phyloP scores from a whole-genome alignment of 495 filamentous ascomycete genomes.

The Rostrohypoxylon terebratum region DNA sequence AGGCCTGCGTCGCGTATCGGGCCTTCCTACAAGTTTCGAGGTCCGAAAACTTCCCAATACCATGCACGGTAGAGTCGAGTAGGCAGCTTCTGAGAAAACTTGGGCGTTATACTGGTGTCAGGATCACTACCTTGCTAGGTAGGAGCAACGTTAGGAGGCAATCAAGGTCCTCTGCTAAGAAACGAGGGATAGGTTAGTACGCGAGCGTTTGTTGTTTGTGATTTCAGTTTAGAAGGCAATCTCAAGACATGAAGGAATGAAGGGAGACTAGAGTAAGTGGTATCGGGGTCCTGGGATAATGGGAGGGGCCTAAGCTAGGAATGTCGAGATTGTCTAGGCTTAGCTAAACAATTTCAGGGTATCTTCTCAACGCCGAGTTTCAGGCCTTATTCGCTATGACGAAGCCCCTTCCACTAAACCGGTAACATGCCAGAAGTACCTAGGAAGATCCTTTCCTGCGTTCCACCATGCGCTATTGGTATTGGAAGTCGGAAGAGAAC shows the following conservation, averaged over 20 bases:
- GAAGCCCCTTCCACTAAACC: conserved; percentile 57
- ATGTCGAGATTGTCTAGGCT: conserved; percentile 43
- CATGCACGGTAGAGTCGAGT: conserved; percentile 16
- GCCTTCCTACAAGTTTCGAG: conserved; percentile 20
- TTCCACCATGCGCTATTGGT: conserved; percentile 36
- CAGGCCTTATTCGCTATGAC: conserved; percentile 81
- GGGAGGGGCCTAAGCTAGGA: conserved; percentile 41
- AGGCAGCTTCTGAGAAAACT: conserved; percentile 18
- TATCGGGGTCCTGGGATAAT: conserved; percentile 31
- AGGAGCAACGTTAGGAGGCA: conserved; percentile 24
- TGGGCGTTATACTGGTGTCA: conserved; percentile 7
- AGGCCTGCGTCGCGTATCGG: conserved; percentile 9
- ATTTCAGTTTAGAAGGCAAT: conserved; percentile 29
- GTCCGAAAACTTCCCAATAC: not conserved
- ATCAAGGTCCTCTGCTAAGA: conserved; percentile 26
- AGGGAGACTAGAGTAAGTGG: conserved; percentile 43
- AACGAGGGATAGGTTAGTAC: conserved; percentile 27
- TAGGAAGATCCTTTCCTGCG: conserved; percentile 42
- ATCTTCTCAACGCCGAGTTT: conserved; percentile 78
- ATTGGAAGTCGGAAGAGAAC: conserved; percentile 41
- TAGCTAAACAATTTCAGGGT: conserved; percentile 46
- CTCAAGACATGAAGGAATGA: conserved; percentile 47
- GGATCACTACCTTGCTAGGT: not conserved
- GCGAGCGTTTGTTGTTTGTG: conserved; percentile 42
- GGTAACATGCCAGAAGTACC: conserved; percentile 41